Evolutionary conservation across 1,284 basidiomycete species (phyloP).

Genomic region (Cryptococcus sp.): DNA sequence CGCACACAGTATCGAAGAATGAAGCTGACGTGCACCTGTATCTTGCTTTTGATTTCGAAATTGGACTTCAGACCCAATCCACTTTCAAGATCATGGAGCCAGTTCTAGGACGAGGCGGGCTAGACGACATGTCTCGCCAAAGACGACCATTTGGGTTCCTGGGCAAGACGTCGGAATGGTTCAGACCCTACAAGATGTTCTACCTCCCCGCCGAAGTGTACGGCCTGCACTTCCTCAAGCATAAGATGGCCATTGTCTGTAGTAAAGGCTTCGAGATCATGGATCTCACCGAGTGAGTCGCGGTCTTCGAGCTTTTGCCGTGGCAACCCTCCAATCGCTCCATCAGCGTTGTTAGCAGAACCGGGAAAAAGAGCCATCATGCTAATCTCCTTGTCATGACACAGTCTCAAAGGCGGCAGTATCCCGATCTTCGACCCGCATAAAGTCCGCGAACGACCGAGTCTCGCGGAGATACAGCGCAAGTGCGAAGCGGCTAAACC

Average conservation of each 20-base stretch:
- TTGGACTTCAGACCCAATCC: conserved; percentile 65
- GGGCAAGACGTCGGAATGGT: conserved; percentile 84
- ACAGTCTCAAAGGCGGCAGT: conserved; percentile 80
- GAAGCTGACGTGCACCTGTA: too few species aligned
- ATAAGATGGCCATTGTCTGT: conserved; percentile 87
- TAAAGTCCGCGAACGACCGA: conserved; percentile 66
- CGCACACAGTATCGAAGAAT: too few species aligned
- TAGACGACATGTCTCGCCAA: conserved; percentile 67
- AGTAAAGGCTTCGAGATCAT: conserved; percentile 96
- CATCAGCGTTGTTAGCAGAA: background rate
- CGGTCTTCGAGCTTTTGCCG: too few species aligned
- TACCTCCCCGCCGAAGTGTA: conserved; percentile 86
- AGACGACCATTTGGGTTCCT: conserved; percentile 66
- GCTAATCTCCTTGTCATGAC: background rate
- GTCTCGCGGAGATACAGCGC: conserved; percentile 70
- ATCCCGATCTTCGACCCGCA: conserved; percentile 67
- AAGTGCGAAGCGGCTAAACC: conserved; percentile 77
- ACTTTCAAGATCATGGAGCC: conserved; percentile 94
- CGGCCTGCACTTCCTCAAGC: conserved; percentile 85
- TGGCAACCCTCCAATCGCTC: too few species aligned
- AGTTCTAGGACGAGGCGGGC: conserved; percentile 73
- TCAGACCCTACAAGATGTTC: conserved; percentile 88
- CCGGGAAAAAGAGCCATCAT: background rate
- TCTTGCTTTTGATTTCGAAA: background rate
- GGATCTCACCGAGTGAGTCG: conserved; percentile 79